Conservation (phyloP, 805 yeast species). For the Suhomyces vadensis region DNA sequence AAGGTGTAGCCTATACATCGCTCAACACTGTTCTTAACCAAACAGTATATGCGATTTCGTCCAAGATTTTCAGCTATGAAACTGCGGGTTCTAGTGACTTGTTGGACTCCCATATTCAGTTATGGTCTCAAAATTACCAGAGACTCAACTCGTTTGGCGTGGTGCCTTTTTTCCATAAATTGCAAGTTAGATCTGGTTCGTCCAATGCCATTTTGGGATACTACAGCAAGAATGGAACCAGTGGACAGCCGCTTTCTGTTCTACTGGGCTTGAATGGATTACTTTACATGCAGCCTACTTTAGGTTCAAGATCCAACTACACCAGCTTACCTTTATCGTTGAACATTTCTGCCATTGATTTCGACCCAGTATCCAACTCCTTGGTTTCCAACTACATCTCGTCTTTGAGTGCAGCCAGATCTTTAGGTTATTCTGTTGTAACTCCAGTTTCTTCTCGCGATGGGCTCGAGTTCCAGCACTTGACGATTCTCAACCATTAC, state of each 20-base stretch:
- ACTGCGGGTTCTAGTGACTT: constrained; percentile 61
- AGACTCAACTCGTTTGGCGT: constrained; percentile 50
- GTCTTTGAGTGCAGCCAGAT: constrained; percentile 61
- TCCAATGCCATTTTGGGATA: constrained; percentile 79
- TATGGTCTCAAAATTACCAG: constrained; percentile 59
- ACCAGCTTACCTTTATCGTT: constrained; percentile 59
- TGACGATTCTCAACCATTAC: constrained; percentile 63
- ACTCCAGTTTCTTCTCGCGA: constrained; percentile 56
- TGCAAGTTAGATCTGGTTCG: constrained; percentile 83
- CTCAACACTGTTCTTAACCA: constrained; percentile 56
- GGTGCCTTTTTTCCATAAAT: constrained; percentile 61
- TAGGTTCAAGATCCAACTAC: constrained; percentile 27
- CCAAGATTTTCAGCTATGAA: constrained; percentile 67
- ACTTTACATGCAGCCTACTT: constrained; percentile 63
- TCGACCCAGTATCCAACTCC: constrained; percentile 51
- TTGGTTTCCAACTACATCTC: constrained; percentile 65
- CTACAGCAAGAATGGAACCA: constrained; percentile 35
- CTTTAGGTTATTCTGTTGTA: constrained; percentile 65
- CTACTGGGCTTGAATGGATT: constrained; percentile 70
- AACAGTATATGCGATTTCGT: constrained; percentile 51
- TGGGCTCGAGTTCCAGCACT: constrained; percentile 62
- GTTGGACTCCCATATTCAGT: constrained; percentile 56
- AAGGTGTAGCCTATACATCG: constrained; percentile 52
- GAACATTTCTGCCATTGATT: constrained; percentile 76
- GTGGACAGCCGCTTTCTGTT: constrained; percentile 43